A percentile compares a stretch with the other conserved stretches of the same genome.
Conservation (phyloP, 257 asterid species). For the Nicotiana otophora region DNA sequence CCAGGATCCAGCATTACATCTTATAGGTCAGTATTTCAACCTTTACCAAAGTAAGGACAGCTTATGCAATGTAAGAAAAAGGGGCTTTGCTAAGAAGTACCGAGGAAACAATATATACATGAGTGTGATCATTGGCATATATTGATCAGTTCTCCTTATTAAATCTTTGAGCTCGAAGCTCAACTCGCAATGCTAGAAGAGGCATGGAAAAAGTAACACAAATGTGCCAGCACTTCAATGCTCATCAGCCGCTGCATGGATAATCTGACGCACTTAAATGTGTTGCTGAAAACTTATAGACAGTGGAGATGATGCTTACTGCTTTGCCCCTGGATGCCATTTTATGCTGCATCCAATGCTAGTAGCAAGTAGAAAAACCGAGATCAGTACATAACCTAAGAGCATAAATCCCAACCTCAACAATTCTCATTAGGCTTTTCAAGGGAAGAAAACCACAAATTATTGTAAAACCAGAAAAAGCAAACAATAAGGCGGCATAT, state of each 20-base stretch:
- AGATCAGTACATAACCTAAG: constrained; percentile 1
- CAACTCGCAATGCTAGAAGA: background rate
- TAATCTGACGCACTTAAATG: constrained; percentile 11
- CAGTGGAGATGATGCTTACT: constrained; percentile 17
- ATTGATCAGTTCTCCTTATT: background rate
- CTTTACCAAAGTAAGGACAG: background rate
- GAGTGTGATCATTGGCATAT: background rate
- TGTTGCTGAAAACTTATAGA: constrained; percentile 17
- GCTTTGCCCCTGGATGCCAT: constrained; percentile 61
- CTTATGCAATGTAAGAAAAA: background rate
- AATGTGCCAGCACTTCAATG: background rate
- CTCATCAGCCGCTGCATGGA: background rate
- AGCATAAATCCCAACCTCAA: background rate
- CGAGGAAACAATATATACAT: background rate
- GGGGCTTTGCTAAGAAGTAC: background rate
- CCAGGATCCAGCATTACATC: background rate
- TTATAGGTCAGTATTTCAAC: background rate
- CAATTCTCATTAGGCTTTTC: background rate
- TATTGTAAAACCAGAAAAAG: background rate
- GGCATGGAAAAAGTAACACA: background rate
- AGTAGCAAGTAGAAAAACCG: constrained; percentile 8
- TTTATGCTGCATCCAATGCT: constrained; percentile 94
- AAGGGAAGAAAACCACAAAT: background rate
- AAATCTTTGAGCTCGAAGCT: background rate
- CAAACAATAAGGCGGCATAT: background rate